Percentiles rank a stretch among this genome's conserved stretches.
These are phyloP conservation scores for Yarrowia sp. DNA, from an alignment of 805 yeast genomes.

Conservation along the genomic window DNA sequence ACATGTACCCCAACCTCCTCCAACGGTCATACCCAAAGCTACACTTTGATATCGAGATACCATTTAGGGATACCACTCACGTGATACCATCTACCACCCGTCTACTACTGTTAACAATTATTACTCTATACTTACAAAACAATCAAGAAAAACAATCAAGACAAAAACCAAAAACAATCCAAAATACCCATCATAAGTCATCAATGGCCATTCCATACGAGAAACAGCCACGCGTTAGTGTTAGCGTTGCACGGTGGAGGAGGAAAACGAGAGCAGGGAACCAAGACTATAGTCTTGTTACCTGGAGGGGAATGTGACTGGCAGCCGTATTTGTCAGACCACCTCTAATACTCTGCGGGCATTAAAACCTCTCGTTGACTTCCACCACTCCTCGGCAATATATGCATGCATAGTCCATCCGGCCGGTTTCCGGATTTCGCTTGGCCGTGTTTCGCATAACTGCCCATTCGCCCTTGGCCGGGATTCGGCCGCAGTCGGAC, in stretches of 20 bases:
- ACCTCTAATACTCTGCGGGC: background rate
- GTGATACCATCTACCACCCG: background rate
- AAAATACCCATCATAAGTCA: slow-evolving; percentile 36
- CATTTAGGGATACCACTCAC: too few relatives aligned
- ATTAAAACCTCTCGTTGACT: slow-evolving; percentile 43
- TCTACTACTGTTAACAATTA: background rate
- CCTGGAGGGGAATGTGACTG: too few relatives aligned
- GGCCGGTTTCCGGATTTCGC: slow-evolving; percentile 54
- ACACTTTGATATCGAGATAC: too few relatives aligned
- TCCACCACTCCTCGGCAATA: slow-evolving; percentile 66
- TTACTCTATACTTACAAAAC: slow-evolving; percentile 32
- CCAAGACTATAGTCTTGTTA: background rate
- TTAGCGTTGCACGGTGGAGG: slow-evolving; percentile 12
- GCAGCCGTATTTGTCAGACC: too few relatives aligned
- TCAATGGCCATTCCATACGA: slow-evolving; percentile 19
- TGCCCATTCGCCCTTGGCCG: slow-evolving; percentile 95
- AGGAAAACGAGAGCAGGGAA: background rate
- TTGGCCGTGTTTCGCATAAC: slow-evolving; percentile 66
- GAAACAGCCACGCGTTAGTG: slow-evolving; percentile 34
- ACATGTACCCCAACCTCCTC: background rate
- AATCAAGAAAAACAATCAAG: slow-evolving; percentile 12
- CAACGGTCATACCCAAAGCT: background rate
- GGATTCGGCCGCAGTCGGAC: slow-evolving; percentile 78
- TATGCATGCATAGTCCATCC: slow-evolving; percentile 56
- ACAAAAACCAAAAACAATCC: slow-evolving; percentile 15